Conservation (phyloP, 805 yeast species). For the Yamadazyma takamatsuzukensis region DNA sequence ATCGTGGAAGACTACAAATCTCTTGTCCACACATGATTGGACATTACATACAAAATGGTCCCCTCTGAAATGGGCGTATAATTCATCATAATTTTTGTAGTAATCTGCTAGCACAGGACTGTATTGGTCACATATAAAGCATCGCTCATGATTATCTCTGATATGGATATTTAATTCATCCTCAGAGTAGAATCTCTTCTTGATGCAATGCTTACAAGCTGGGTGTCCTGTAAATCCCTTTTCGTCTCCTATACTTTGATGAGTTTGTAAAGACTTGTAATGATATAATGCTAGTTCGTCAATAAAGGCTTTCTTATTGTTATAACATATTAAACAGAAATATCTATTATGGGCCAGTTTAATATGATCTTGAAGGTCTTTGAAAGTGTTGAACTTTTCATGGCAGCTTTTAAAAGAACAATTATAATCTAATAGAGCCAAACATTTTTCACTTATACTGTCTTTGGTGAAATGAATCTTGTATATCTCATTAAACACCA, state of each 20-base stretch:
- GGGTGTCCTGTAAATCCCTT: conserved; percentile 89
- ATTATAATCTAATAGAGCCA: conserved; percentile 47
- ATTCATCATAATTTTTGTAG: conserved; percentile 69
- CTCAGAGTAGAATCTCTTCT: conserved; percentile 75
- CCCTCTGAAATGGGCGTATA: conserved; percentile 69
- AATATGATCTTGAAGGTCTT: conserved; percentile 62
- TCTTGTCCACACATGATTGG: conserved; percentile 76
- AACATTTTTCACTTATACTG: conserved; percentile 44
- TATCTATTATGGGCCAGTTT: conserved; percentile 57
- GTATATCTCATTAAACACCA: conserved; percentile 40
- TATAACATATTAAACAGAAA: conserved; percentile 74
- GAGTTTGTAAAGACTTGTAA: conserved; percentile 60
- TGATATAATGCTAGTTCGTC: conserved; percentile 63
- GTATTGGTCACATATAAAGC: conserved; percentile 81
- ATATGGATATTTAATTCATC: conserved; percentile 84
- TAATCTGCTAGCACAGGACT: conserved; percentile 58
- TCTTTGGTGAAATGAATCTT: conserved; percentile 59
- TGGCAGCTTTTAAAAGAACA: conserved; percentile 50
- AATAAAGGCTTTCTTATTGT: conserved; percentile 74
- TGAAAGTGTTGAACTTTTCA: conserved; percentile 45
- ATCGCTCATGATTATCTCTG: conserved; percentile 79
- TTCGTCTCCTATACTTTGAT: conserved; percentile 70
- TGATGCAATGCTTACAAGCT: conserved; percentile 73
- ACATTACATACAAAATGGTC: conserved; percentile 78
- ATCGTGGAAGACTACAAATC: conserved; percentile 87